Base-by-base conservation (phyloP, 139 green algal species). In the Edaphochlamys debaryana region DNA sequence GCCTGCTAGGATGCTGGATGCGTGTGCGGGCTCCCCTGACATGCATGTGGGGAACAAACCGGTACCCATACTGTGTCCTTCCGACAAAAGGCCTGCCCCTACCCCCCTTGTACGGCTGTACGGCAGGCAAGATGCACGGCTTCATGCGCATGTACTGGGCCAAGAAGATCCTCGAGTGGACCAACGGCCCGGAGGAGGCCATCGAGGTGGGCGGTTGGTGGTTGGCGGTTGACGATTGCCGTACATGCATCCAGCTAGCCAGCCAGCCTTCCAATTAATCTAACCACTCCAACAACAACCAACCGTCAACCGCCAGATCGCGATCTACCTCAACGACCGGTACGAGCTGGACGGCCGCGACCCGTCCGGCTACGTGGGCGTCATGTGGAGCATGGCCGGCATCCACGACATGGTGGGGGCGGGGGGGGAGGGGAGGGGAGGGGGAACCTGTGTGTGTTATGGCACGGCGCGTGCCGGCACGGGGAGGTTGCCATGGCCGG, bases 151-250 rank as follows among this genome's bases (percentile, higher is more conserved):
- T 99, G 96, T 99, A 99, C 90, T 99, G 96, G 96, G 70, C 94
- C 58, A 99, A 99, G 89, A 99, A 99, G 92, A 98, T 99, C 30
- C 91, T 99, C 45, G 96, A 98, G 91, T 99, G 96, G 96, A 98
- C 94, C 0, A 42, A 74, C 3, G 87, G 54, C 2, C 92, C 96
- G 0, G 91, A 97, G 85, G 82, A 98, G 79, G 96, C 96, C 29
- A 89, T 99, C 62, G 90, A 93, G 68, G 86, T 90, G 75, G 1
- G 79, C 6, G 37, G 17, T 23, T 2, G 56, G 22, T 27, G 56
- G 20, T 29, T 25, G 52, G 45, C 13, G 45, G 45, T 54, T 54
- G 45, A 13, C 9, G 45, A 13, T 54, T 54, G 45, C 48, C 48
- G 11, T 54, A 9, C 48, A 54, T 15, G 48, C 48, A 9, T 54